These are phyloP conservation scores for Daldinia decipiens DNA, from an alignment of 495 filamentous ascomycete genomes.

Conservation along the genomic window DNA sequence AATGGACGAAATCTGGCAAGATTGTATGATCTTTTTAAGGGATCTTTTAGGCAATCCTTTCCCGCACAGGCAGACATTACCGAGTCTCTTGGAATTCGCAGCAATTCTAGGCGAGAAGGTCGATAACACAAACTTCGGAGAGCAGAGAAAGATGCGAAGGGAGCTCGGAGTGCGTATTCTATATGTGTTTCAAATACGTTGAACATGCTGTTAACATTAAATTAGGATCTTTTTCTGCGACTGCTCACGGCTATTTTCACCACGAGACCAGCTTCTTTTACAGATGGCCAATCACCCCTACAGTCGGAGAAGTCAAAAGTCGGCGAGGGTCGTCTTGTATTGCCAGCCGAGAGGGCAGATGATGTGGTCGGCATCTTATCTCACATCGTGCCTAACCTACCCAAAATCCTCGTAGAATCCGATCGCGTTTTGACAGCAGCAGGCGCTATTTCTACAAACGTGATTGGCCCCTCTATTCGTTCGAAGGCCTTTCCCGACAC, in stretches of 20 bases:
- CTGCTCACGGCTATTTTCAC: conserved; percentile 92
- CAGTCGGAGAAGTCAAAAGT: conserved; percentile 49
- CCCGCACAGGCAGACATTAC: conserved; percentile 90
- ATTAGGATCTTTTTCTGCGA: conserved; percentile 86
- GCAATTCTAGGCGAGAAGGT: conserved; percentile 91
- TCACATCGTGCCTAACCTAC: conserved; percentile 79
- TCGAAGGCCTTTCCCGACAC: conserved; percentile 91
- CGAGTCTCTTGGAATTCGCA: conserved; percentile 86
- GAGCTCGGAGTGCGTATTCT: conserved; percentile 80
- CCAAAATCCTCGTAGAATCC: conserved; percentile 84
- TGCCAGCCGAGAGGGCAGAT: conserved; percentile 62
- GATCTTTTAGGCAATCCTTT: conserved; percentile 95
- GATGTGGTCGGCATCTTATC: conserved; percentile 85
- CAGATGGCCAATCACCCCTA: conserved; percentile 51
- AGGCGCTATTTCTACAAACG: conserved; percentile 80
- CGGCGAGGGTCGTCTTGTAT: conserved; percentile 26
- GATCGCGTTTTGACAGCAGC: conserved; percentile 84
- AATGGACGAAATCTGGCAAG: conserved; percentile 98
- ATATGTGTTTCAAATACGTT: not conserved
- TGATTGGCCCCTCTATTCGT: conserved; percentile 84
- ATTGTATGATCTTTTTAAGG: conserved; percentile 89
- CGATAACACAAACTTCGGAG: conserved; percentile 97
- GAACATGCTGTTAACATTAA: conserved; percentile 45
- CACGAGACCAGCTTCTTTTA: conserved; percentile 76
- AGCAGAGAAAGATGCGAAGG: conserved; percentile 91